Evolutionary conservation across 495 filamentous ascomycete genomes (phyloP).

Genomic region (Trichocladium uniseriatum): DNA sequence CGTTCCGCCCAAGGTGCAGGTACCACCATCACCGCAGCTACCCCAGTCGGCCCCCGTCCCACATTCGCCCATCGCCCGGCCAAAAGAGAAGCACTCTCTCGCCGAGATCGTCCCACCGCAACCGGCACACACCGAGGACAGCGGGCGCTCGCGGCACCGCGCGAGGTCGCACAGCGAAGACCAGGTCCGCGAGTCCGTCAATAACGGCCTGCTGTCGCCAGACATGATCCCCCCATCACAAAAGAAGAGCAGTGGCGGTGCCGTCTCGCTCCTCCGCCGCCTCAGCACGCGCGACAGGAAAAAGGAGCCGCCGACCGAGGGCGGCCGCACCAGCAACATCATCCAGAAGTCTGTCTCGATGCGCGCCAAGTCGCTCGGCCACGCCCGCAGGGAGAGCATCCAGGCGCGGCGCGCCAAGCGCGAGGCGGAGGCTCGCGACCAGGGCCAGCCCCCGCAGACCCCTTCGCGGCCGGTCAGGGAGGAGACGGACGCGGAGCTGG

Average conservation of each 20-base stretch:
- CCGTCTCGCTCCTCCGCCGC: constrained; percentile 74
- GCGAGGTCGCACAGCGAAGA: constrained; percentile 95
- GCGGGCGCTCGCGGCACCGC: constrained; percentile 68
- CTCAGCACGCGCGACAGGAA: constrained; percentile 76
- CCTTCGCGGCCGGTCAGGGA: constrained; percentile 55
- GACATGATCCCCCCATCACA: constrained; percentile 44
- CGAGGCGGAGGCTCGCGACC: constrained; percentile 38
- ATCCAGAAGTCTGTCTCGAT: constrained; percentile 47
- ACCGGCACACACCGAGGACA: constrained; percentile 85
- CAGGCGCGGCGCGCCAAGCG: constrained; percentile 63
- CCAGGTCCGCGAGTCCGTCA: constrained; percentile 67
- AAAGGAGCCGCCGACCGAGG: constrained; percentile 47
- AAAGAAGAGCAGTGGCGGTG: constrained; percentile 74
- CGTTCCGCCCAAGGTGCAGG: constrained; percentile 19
- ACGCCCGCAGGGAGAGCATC: constrained; percentile 82
- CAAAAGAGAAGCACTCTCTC: constrained; percentile 30
- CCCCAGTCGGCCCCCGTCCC: constrained; percentile 13
- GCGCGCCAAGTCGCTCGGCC: constrained; percentile 82
- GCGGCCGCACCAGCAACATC: constrained; percentile 27
- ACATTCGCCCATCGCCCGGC: constrained; percentile 37
- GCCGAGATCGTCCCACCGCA: constrained; percentile 72
- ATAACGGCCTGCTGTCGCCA: constrained; percentile 56
- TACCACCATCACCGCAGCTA: constrained; percentile 22
- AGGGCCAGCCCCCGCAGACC: neutral
- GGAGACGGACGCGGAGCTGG: constrained; percentile 61